Base-by-base conservation (phyloP, 1,139 yeast genomes). In the Debaryomyces coudertii region DNA sequence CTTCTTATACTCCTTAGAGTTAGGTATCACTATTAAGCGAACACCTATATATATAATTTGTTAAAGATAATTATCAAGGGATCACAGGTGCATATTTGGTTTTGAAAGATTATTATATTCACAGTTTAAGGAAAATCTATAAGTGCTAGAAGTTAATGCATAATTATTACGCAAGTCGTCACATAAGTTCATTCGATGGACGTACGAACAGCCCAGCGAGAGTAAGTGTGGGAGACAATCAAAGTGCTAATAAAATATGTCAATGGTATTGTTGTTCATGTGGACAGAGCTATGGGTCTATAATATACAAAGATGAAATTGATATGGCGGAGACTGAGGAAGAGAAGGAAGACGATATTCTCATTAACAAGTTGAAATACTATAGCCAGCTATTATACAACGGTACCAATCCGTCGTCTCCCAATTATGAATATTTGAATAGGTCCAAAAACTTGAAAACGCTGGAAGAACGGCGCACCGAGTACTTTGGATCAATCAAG, bases 191-290 rank as follows among this genome's bases (percentile, higher is more conserved):
- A 11, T 27, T 38, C 7, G 15, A 27, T 16, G 41, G 14, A 27
- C 9, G 15, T 28, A 20, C 27, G 11, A 29, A 28, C 5, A 14
- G 7, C n/a, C 18, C 27, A 11, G 25, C 14, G 12, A 36, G 25
- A 9, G 5, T 28, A 25, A 23, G 22, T 16, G 7, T 36, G 40
- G 40, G 22, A 16, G 31, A 38, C 15, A 38, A 27, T 14, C 41
- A 20, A 9, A 27, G 42, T 36, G 45, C 37, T 12, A 68, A 71
- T 53, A 71, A 71, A 49, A 76, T 77, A 7, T 69, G 78, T 50
- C 81, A 77, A 52, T 77, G 82, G 82, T 76, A 74, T 55, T 77
- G 82, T 49, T 77, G 82, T 51, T 73, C 73, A 33, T 77, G 82
- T 55, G 81, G 80, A n/a, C 73, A 75, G 52, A 65, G 77, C 43